These are phyloP conservation scores for Cutaneotrichosporon mucoides DNA, from an alignment of 1,284 basidiomycete genomes.

Conservation along the genomic window DNA sequence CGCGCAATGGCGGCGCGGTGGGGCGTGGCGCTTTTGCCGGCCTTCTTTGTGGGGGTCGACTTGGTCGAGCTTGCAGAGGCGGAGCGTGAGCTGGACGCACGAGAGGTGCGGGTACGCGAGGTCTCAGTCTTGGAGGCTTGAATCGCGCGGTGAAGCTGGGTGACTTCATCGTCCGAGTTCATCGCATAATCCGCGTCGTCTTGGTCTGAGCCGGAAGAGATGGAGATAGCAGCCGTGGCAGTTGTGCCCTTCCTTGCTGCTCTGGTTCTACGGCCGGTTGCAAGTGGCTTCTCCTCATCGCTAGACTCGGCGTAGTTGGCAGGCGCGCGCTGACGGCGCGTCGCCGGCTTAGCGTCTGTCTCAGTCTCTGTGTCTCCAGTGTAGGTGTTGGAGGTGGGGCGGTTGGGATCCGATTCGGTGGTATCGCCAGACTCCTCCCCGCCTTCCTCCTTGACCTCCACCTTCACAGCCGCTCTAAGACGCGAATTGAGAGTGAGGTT, in stretches of 20 bases:
- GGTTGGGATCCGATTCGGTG: neutral
- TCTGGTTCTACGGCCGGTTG: neutral
- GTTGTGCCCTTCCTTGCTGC: no score
- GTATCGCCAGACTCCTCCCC: neutral
- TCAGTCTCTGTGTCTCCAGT: neutral
- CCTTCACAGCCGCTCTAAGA: constrained; percentile 2
- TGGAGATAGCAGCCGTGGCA: neutral
- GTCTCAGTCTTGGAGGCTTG: constrained; percentile 10
- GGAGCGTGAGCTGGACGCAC: neutral
- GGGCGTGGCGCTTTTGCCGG: constrained; percentile 16
- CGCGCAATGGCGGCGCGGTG: constrained; percentile 10
- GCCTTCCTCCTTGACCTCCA: neutral
- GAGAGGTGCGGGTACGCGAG: neutral
- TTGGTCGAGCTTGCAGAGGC: neutral
- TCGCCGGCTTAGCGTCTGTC: neutral
- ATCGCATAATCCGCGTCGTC: constrained; percentile 23
- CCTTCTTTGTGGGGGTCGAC: neutral
- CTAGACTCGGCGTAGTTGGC: constrained; percentile 1
- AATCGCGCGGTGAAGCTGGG: constrained; percentile 21
- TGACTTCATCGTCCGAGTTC: constrained; percentile 31
- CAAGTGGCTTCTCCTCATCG: constrained; percentile 8
- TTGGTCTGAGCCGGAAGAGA: neutral
- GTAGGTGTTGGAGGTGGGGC: neutral
- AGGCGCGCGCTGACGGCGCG: neutral
- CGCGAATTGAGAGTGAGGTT: constrained; percentile 36